Percentiles rank a stretch among this genome's conserved stretches.
Evolutionary conservation across 495 filamentous ascomycete species (phyloP).

Genomic region (Hypoxylon trugodes): DNA sequence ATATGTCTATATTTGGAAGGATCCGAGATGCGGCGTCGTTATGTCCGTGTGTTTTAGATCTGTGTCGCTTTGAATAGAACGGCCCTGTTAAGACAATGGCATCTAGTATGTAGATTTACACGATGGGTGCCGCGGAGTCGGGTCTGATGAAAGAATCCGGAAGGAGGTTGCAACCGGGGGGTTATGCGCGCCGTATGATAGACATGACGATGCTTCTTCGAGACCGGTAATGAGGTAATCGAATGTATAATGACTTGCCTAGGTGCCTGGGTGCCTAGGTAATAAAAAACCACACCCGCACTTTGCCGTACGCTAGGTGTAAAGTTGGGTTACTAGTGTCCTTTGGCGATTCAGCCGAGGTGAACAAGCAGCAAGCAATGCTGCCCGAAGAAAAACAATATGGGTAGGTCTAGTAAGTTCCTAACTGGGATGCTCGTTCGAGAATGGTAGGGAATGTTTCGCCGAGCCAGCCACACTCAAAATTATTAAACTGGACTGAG

Average conservation of each 20-base stretch:
- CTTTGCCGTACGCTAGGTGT: slow-evolving; percentile 23
- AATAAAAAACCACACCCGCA: slow-evolving; percentile 5
- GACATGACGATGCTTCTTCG: slow-evolving; percentile 17
- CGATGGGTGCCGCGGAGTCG: slow-evolving; percentile 12
- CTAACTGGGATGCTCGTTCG: no score
- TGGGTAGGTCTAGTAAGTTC: not conserved
- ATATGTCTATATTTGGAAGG: no score
- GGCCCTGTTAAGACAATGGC: slow-evolving; percentile 6
- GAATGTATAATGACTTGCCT: slow-evolving; percentile 11
- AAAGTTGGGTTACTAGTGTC: slow-evolving; percentile 26
- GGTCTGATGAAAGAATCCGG: slow-evolving; percentile 33
- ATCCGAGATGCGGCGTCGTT: slow-evolving; percentile 28
- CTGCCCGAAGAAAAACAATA: slow-evolving; percentile 16
- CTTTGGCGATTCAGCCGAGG: slow-evolving; percentile 36
- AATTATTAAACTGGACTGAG: slow-evolving; percentile 13
- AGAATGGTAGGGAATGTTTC: slow-evolving; percentile 12
- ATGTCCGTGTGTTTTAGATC: slow-evolving; percentile 29
- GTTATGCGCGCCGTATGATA: slow-evolving; percentile 18
- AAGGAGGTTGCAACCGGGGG: slow-evolving; percentile 23
- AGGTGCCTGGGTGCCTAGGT: no score
- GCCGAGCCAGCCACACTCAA: slow-evolving; percentile 7
- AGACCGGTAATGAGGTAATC: slow-evolving; percentile 26
- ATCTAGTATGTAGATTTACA: slow-evolving; percentile 16
- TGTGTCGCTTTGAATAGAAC: slow-evolving; percentile 13
- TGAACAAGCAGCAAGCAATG: slow-evolving; percentile 11